Percentiles rank a stretch among this genome's conserved stretches.
phyloP scores from a whole-genome alignment of 768 basidiomycete species.

The Leccinum barrowsii region DNA sequence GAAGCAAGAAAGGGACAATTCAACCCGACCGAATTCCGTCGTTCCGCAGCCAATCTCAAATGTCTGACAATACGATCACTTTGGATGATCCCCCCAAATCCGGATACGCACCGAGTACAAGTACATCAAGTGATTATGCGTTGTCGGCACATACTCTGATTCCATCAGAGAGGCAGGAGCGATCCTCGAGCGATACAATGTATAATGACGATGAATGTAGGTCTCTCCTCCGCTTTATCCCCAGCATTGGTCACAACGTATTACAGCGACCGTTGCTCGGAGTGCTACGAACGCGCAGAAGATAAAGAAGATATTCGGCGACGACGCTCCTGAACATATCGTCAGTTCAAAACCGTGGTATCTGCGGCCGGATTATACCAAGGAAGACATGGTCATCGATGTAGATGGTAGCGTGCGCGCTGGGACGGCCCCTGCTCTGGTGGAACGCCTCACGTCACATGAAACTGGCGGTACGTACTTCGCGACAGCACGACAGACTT shows the following conservation, averaged over 20 bases:
- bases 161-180: conserved; percentile 21
- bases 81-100: conserved; percentile 24
- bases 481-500: neutral
- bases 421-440: conserved; percentile 80
- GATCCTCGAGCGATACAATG: conserved; percentile 16
- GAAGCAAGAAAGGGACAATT: conserved; percentile 28
- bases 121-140: conserved; percentile 24
- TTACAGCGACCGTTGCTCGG: conserved; percentile 23
- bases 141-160: conserved; percentile 25
- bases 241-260: neutral
- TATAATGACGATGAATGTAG: conserved; percentile 27
- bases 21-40: conserved; percentile 25
- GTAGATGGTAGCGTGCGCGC: conserved; percentile 81
- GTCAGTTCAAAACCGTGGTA: conserved; percentile 71
- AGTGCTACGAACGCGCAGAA: conserved; percentile 44
- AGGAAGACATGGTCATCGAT: conserved; percentile 80
- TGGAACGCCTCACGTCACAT: conserved; percentile 89
- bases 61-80: conserved; percentile 34
- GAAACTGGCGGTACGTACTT: conserved; percentile 71
- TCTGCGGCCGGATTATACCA: conserved; percentile 74
- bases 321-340: conserved; percentile 44
- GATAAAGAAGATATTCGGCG: conserved; percentile 28
- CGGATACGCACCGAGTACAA: conserved; percentile 18
- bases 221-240: neutral
- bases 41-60: conserved; percentile 32